Evolutionary conservation across 1,284 basidiomycete genomes (phyloP), one percentile per base, ranked within the genome.

Genomic region (Puccinia coronata): DNA sequence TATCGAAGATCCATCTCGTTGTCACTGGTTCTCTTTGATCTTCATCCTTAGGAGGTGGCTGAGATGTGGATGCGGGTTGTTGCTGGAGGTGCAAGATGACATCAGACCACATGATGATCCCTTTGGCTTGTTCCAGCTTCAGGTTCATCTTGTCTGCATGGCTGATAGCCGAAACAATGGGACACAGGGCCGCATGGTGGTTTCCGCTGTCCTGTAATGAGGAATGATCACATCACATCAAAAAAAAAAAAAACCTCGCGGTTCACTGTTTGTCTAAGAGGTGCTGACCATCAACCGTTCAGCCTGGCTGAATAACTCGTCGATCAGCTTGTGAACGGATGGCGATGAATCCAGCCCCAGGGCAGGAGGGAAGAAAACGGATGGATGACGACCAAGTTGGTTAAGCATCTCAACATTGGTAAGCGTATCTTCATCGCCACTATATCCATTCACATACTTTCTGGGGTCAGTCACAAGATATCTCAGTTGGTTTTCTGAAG

Each of bases 71-170:
- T 49, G n/a, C 31, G n/a, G 72, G 47, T 18, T 70, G 43, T 31
- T 70, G 72, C 43, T 75, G 72, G 14, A 59, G 31, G 57, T 75
- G 39, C 39, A 75, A 43, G 20, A 75, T 59, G 25, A 59, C 31
- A 28, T 75, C 53, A 75, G 55, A 39, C 72, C 72, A 75, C 31
- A 75, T 23, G 39, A 59, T 75, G 39, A 75, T 75, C 9, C 72
- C 72, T 75, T 75, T 75, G 2, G 72, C 20, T 75, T 75, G 55
- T 31, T 75, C 55, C 23, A 63, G n/a, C 55, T 59, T 57, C n/a
- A 75, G 39, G 36, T 75, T 75, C 72, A 75, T 75, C n/a, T 59
- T 75, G 4, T 75, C 72, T 20, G 72, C 34, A 39, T 75, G 57
- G 36, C 36, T 75, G 39, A 75, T 75, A 43, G 43, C 53, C 20